These are phyloP conservation scores for Skeletonema menzelii DNA, from an alignment of 108 stramenopile species.

Conservation along the genomic window DNA sequence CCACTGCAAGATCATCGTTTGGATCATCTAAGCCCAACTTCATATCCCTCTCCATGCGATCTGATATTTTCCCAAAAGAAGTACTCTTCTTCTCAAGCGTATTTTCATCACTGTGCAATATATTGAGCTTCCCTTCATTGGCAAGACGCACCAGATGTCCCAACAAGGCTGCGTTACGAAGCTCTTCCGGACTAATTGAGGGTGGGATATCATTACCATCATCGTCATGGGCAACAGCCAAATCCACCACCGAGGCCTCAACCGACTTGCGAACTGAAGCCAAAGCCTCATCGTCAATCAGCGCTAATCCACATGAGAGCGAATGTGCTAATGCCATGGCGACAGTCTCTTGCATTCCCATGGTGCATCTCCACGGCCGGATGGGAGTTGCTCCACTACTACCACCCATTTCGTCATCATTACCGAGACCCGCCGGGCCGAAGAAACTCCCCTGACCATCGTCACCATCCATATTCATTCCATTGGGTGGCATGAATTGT, in stretches of 20 bases:
- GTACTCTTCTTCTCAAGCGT: neutral
- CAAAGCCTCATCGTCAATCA: slow-evolving; percentile 76
- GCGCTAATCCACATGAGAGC: slow-evolving; percentile 67
- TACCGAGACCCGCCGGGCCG: slow-evolving; percentile 9
- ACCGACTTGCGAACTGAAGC: slow-evolving; percentile 57
- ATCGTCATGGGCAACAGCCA: slow-evolving; percentile 16
- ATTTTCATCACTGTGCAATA: neutral
- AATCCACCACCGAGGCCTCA: slow-evolving; percentile 31
- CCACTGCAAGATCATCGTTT: slow-evolving; percentile 75
- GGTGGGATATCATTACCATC: slow-evolving; percentile 31
- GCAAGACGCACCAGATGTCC: slow-evolving; percentile 64
- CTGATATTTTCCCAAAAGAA: slow-evolving; percentile 57
- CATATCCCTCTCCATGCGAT: slow-evolving; percentile 76
- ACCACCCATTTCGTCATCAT: slow-evolving; percentile 10
- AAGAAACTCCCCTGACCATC: slow-evolving; percentile 15
- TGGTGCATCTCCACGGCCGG: slow-evolving; percentile 49
- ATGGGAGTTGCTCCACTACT: neutral
- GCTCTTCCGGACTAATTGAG: slow-evolving; percentile 50
- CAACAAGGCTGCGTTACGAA: slow-evolving; percentile 63
- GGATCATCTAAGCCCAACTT: slow-evolving; percentile 76
- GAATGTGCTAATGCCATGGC: slow-evolving; percentile 87
- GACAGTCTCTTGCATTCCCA: slow-evolving; percentile 89
- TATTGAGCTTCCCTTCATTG: slow-evolving; percentile 46
- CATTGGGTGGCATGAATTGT: slow-evolving; percentile 18
- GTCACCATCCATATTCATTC: slow-evolving; percentile 21